These are phyloP conservation scores for Xylaria hypoxylon DNA, from an alignment of 2,329 filamentous ascomycete species.

Conservation along the genomic window DNA sequence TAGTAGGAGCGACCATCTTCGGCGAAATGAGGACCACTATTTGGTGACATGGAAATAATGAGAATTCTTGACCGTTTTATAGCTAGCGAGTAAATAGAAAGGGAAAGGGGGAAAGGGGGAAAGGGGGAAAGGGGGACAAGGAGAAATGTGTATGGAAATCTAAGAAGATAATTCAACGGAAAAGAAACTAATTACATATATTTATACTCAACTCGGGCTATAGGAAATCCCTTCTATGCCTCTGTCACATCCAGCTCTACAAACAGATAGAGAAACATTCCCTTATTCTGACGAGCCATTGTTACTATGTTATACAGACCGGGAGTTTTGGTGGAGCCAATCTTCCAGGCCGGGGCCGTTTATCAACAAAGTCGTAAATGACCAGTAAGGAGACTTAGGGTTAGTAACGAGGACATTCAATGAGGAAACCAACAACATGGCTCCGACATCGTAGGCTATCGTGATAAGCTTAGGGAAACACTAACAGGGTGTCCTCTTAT, in stretches of 20 bases:
- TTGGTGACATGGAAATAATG: not conserved
- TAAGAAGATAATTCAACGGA: not conserved
- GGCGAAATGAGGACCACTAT: not conserved
- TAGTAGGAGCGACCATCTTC: constrained; percentile 5
- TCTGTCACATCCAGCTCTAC: not conserved
- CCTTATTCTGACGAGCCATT: not conserved
- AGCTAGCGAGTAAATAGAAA: no score
- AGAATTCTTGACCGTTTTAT: not conserved
- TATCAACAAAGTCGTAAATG: no score
- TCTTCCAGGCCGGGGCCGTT: not conserved
- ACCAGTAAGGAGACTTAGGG: no score
- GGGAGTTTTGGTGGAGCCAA: not conserved
- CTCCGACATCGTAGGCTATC: no score
- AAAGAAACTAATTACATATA: not conserved
- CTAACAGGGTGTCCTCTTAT: no score
- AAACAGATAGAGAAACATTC: not conserved
- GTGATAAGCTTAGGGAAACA: no score
- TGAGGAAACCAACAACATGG: no score
- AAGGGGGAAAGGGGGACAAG: no score
- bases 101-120: no score
- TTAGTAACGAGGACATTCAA: no score
- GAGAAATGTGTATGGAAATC: no score
- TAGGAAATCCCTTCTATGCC: not conserved
- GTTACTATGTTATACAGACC: not conserved
- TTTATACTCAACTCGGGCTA: not conserved